These are phyloP conservation scores for Cicer cuneatum DNA, from an alignment of 306 rosid species.

Conservation along the genomic window DNA sequence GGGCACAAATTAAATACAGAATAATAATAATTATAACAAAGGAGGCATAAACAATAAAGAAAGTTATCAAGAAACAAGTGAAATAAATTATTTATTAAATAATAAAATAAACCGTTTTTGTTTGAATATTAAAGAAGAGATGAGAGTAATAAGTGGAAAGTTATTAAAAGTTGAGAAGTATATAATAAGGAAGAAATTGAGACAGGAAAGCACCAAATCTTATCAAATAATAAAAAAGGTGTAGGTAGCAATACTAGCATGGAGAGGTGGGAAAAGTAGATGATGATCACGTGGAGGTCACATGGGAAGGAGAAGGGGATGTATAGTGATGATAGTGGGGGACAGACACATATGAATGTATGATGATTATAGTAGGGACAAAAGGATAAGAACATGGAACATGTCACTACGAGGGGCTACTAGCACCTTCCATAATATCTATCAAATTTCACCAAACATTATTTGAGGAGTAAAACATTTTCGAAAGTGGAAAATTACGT, in stretches of 20 bases:
- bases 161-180: too few species aligned
- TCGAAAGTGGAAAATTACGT: too few species aligned
- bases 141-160: too few species aligned
- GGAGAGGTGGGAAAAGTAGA: slow-evolving; percentile 33
- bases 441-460: slow-evolving; percentile 20
- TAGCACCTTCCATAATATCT: slow-evolving; percentile 38
- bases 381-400: slow-evolving; percentile 52
- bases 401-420: slow-evolving; percentile 37
- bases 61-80: background rate
- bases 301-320: slow-evolving; percentile 25
- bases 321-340: slow-evolving; percentile 52
- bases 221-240: slow-evolving; percentile 18
- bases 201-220: slow-evolving; percentile 43
- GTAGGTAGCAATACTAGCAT: background rate
- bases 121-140: too few species aligned
- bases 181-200: background rate
- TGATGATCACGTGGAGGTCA: slow-evolving; percentile 47
- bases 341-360: slow-evolving; percentile 43
- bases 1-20: slow-evolving; percentile 4
- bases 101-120: too few species aligned
- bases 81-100: too few species aligned
- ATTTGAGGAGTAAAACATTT: too few species aligned
- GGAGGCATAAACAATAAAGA: slow-evolving; percentile 32
- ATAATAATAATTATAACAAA: slow-evolving; percentile 35
- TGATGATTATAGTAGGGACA: slow-evolving; percentile 25